Conservation (phyloP, 2,329 filamentous ascomycete species). For the Tolypocladium pustulatum region DNA sequence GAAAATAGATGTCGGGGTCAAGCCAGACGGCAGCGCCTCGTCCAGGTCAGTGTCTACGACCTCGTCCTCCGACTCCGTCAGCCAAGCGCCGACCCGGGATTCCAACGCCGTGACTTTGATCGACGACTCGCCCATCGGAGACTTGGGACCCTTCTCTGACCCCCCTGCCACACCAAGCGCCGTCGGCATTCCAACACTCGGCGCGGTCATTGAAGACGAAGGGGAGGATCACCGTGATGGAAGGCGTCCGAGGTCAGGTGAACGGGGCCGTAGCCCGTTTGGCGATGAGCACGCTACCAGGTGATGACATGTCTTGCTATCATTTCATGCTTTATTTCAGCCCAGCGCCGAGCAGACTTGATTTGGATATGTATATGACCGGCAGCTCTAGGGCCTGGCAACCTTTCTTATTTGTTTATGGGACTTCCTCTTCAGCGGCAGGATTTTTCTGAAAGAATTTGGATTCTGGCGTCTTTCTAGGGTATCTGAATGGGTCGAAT, state of each 20-base stretch:
- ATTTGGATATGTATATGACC: background rate
- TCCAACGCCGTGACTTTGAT: constrained; percentile 38
- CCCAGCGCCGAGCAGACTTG: background rate
- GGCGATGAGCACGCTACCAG: constrained; percentile 47
- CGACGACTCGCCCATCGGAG: constrained; percentile 36
- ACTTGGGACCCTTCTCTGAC: constrained; percentile 51
- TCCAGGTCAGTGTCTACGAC: constrained; percentile 8
- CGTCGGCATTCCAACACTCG: constrained; percentile 34
- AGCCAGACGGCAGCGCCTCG: constrained; percentile 22
- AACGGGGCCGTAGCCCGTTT: constrained; percentile 38
- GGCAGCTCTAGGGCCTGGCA: background rate
- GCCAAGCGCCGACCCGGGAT: constrained; percentile 19
- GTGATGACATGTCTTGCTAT: constrained; percentile 22
- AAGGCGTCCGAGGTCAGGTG: constrained; percentile 12
- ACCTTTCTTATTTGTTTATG: background rate
- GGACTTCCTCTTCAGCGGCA: background rate
- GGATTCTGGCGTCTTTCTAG: background rate
- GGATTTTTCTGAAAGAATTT: background rate
- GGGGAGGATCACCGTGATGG: constrained; percentile 26
- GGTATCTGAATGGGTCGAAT: background rate
- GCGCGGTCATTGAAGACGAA: constrained; percentile 46
- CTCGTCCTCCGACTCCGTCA: constrained; percentile 7
- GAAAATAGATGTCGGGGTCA: constrained; percentile 30
- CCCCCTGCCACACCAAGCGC: constrained; percentile 28
- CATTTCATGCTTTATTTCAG: constrained; percentile 1